These are phyloP conservation scores for Anthostomella pinea DNA, from an alignment of 2,329 filamentous ascomycete genomes.

Conservation along the genomic window DNA sequence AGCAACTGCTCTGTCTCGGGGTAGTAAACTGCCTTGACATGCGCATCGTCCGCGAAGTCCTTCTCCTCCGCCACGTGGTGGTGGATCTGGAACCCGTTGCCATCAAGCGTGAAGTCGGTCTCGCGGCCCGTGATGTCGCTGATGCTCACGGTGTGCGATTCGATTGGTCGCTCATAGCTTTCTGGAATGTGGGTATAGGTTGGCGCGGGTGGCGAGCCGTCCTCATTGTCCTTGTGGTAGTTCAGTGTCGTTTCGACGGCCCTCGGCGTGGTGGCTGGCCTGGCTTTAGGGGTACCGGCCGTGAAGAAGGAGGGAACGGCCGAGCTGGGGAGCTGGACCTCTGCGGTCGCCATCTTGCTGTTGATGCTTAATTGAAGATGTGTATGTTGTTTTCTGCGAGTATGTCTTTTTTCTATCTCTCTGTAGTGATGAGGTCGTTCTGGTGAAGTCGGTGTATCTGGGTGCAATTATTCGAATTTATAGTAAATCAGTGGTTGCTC, in stretches of 20 bases:
- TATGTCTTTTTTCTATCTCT: neutral
- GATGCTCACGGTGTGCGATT: conserved; percentile 31
- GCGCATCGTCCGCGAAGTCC: conserved; percentile 51
- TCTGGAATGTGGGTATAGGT: conserved; percentile 35
- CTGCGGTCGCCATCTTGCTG: conserved; percentile 27
- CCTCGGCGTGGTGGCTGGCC: conserved; percentile 11
- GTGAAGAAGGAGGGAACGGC: conserved; percentile 17
- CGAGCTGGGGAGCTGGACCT: conserved; percentile 22
- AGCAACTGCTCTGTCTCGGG: conserved; percentile 67
- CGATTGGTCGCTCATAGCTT: conserved; percentile 31
- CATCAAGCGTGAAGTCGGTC: conserved; percentile 36
- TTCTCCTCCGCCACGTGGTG: conserved; percentile 32
- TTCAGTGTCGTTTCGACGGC: conserved; percentile 37
- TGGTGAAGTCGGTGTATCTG: no score
- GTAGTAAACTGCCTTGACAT: conserved; percentile 66
- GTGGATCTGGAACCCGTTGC: conserved; percentile 37
- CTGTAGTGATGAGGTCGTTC: neutral
- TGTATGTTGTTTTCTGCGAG: neutral
- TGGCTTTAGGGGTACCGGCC: conserved; percentile 10
- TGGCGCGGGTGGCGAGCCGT: conserved; percentile 38
- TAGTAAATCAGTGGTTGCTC: no score
- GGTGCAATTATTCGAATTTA: no score
- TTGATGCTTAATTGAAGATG: neutral
- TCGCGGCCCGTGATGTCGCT: conserved; percentile 37
- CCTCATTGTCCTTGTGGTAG: conserved; percentile 40